Conservation (phyloP, 495 filamentous ascomycete species). For the Penicillium herquei region DNA sequence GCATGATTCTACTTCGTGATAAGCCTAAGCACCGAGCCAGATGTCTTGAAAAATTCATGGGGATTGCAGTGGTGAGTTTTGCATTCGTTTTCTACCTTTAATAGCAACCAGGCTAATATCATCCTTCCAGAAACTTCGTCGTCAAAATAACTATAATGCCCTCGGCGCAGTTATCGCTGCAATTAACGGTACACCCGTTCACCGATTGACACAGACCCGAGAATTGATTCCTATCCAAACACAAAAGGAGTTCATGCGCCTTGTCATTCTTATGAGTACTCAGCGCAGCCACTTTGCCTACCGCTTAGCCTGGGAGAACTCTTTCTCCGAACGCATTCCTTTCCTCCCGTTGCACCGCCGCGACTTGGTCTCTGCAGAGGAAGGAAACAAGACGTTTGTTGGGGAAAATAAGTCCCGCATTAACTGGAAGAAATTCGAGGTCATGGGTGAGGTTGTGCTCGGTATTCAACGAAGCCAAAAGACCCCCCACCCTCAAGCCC, state of each 20-base stretch:
- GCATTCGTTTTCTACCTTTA: not conserved
- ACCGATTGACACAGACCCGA: conserved; percentile 79
- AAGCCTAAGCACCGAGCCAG: conserved; percentile 93
- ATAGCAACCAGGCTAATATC: not conserved
- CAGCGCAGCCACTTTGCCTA: conserved; percentile 92
- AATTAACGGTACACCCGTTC: conserved; percentile 82
- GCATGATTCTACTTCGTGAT: conserved; percentile 87
- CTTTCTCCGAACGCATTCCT: conserved; percentile 82
- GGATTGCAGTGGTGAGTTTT: conserved; percentile 58
- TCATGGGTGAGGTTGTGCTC: conserved; percentile 88
- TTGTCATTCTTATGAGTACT: conserved; percentile 89
- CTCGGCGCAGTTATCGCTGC: conserved; percentile 91
- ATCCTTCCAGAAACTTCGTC: conserved; percentile 64
- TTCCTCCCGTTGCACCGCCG: conserved; percentile 89
- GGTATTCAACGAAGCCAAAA: conserved; percentile 89
- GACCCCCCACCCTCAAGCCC: conserved; percentile 71
- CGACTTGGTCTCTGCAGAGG: conserved; percentile 87
- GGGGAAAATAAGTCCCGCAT: conserved; percentile 71
- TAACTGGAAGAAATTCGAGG: conserved; percentile 98
- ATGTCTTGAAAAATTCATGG: conserved; percentile 93
- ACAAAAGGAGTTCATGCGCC: conserved; percentile 79
- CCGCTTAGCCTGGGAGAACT: conserved; percentile 94
- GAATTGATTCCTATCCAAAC: conserved; percentile 67
- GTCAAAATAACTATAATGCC: conserved; percentile 95
- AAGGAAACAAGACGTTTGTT: conserved; percentile 87